Conservation (phyloP, 2,329 filamentous ascomycete species). For the Pseudogymnoascus sp. region DNA sequence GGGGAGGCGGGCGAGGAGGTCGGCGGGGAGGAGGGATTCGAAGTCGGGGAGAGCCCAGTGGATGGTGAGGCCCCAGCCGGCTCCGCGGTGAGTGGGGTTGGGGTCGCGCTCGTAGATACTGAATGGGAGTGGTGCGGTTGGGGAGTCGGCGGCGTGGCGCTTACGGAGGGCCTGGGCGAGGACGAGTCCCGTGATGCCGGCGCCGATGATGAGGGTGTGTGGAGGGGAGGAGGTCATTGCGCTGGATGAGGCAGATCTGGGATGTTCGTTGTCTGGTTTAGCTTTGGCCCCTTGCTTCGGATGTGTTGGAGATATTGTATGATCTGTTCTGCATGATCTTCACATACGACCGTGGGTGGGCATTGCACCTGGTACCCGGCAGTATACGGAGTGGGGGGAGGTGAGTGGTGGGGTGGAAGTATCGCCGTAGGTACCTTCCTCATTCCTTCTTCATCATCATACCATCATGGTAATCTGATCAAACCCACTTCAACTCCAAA, state of each 20-base stretch:
- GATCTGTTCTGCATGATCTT: not conserved
- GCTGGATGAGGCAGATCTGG: not conserved
- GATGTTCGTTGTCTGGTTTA: not conserved
- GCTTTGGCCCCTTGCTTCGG: not conserved
- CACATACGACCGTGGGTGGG: not conserved
- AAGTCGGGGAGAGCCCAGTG: slow-evolving; percentile 53
- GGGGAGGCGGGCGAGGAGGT: slow-evolving; percentile 38
- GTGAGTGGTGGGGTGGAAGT: not conserved
- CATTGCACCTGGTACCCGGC: not conserved
- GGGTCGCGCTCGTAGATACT: slow-evolving; percentile 49
- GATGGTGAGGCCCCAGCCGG: slow-evolving; percentile 57
- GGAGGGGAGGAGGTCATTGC: not conserved
- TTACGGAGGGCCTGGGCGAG: slow-evolving; percentile 25
- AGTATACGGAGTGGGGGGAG: not conserved
- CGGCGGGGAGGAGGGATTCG: slow-evolving; percentile 41
- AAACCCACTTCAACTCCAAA: not conserved
- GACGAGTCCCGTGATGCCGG: slow-evolving; percentile 29
- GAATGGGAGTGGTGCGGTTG: slow-evolving; percentile 37
- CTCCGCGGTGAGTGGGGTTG: slow-evolving; percentile 39
- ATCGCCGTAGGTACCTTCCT: not conserved
- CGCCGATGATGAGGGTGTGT: slow-evolving; percentile 28
- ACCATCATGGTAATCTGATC: not conserved
- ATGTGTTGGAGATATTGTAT: not conserved
- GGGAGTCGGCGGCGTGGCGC: slow-evolving; percentile 20
- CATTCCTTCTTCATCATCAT: not conserved